phyloP scores from a whole-genome alignment of 164 flowering plant species.

The Kalanchoe fedtschenkoi region DNA sequence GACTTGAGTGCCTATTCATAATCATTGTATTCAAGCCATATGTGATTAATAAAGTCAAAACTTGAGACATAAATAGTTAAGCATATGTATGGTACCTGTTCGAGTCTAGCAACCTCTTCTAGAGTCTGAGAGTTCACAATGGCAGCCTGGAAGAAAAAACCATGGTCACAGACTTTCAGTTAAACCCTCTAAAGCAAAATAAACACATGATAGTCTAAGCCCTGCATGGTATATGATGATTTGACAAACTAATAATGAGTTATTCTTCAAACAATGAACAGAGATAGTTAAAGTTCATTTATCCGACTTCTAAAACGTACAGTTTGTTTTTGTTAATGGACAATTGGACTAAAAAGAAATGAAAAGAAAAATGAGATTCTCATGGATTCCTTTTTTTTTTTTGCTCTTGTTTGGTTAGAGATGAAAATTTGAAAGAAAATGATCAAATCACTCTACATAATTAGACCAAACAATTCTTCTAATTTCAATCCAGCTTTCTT shows the following conservation, averaged over 20 bases:
- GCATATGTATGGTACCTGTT: constrained; percentile 41
- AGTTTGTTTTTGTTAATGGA: too few relatives aligned
- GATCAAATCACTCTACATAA: too few relatives aligned
- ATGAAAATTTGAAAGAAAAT: too few relatives aligned
- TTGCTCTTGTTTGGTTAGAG: too few relatives aligned
- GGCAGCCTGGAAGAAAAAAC: constrained; percentile 64
- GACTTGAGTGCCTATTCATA: constrained; percentile 57
- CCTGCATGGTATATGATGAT: not conserved
- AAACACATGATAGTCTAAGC: not conserved
- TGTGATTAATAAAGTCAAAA: not conserved
- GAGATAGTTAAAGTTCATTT: too few relatives aligned
- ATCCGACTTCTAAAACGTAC: too few relatives aligned
- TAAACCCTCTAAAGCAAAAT: not conserved
- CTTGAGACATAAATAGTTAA: not conserved
- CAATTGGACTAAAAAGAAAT: too few relatives aligned
- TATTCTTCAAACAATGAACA: not conserved
- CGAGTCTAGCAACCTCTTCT: constrained; percentile 97
- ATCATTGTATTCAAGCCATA: not conserved
- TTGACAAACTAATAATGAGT: not conserved
- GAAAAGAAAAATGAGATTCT: too few relatives aligned
- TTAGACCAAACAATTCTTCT: too few relatives aligned
- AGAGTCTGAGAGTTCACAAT: constrained; percentile 94
- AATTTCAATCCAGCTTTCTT: too few relatives aligned
- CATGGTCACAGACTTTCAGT: not conserved
- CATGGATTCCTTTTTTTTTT: too few relatives aligned